These are phyloP conservation scores for Pseudocercospora fuligena DNA, from an alignment of 2,329 filamentous ascomycete genomes.

Conservation along the genomic window DNA sequence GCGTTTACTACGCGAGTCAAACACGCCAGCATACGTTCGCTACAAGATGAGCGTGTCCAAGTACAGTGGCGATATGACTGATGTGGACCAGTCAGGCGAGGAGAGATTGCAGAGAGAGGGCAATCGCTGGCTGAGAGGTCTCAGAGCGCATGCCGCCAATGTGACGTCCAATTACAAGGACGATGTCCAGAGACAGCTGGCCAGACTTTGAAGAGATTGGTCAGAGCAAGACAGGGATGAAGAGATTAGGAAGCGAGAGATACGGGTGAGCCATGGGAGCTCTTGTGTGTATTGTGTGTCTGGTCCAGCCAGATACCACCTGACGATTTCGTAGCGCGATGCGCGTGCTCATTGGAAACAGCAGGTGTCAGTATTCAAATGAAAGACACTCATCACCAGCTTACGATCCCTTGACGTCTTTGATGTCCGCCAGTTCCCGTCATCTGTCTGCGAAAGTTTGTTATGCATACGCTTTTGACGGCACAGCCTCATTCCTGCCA, in stretches of 20 bases:
- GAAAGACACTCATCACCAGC: not conserved
- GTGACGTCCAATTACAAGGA: not conserved
- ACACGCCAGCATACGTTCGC: constrained; percentile 8
- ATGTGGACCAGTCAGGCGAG: not conserved
- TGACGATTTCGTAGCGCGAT: not conserved
- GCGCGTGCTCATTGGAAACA: not conserved
- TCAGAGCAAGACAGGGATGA: not conserved
- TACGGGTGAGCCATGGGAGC: not conserved
- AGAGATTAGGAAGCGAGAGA: not conserved
- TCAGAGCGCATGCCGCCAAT: not conserved
- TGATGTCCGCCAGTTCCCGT: too few relatives aligned
- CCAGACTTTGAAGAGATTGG: not conserved
- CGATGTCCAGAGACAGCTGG: not conserved
- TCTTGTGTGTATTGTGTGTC: not conserved
- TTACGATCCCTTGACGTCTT: too few relatives aligned
- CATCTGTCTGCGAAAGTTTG: too few relatives aligned
- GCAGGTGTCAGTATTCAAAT: not conserved
- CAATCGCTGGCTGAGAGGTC: not conserved
- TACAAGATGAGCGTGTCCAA: constrained; percentile 2
- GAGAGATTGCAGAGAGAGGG: not conserved
- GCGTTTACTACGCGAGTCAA: not conserved
- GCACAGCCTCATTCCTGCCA: too few relatives aligned
- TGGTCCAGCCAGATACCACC: too few relatives aligned
- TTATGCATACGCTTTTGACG: too few relatives aligned
- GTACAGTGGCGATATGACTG: constrained; percentile 11